Conservation (phyloP, 495 filamentous ascomycete genomes). For the Pseudotulostoma volvatum region DNA sequence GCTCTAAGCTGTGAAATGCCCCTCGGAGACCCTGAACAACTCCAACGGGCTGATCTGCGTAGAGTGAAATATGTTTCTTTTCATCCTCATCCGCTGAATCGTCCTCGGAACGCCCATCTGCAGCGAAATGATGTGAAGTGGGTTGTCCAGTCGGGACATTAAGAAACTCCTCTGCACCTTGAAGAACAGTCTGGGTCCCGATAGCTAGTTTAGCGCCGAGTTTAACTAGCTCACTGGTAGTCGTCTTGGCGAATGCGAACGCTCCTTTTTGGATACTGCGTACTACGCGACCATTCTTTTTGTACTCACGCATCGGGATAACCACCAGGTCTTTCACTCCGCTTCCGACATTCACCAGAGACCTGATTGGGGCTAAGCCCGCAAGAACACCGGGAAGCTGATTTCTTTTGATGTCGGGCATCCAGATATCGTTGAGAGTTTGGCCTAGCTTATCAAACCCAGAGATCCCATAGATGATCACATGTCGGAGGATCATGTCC, state of each 20-base stretch:
- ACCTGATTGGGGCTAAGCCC: slow-evolving; percentile 77
- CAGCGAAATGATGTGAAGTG: slow-evolving; percentile 6
- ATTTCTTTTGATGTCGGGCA: slow-evolving; percentile 77
- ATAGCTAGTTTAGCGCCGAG: slow-evolving; percentile 90
- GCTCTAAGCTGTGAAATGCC: slow-evolving; percentile 64
- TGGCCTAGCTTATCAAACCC: slow-evolving; percentile 80
- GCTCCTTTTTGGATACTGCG: slow-evolving; percentile 85
- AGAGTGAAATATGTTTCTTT: slow-evolving; percentile 62
- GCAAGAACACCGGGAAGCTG: slow-evolving; percentile 82
- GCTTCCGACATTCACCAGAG: slow-evolving; percentile 74
- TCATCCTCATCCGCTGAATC: slow-evolving; percentile 46
- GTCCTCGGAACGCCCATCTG: slow-evolving; percentile 30
- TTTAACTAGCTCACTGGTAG: slow-evolving; percentile 77
- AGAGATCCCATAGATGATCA: slow-evolving; percentile 79
- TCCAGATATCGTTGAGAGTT: slow-evolving; percentile 91
- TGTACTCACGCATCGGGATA: slow-evolving; percentile 81
- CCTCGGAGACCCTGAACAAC: slow-evolving; percentile 72
- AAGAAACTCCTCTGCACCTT: slow-evolving; percentile 71
- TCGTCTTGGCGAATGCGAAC: slow-evolving; percentile 75
- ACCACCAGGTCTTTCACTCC: slow-evolving; percentile 75
- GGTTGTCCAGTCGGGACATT: slow-evolving; percentile 20
- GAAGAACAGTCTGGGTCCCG: slow-evolving; percentile 79
- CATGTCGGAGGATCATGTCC: slow-evolving; percentile 71
- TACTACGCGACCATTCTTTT: slow-evolving; percentile 83
- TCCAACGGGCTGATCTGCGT: slow-evolving; percentile 82